Percentiles rank a stretch among this genome's conserved stretches.
Evolutionary conservation across 2,329 filamentous ascomycete genomes (phyloP).

Genomic region (Aureobasidium sp.): DNA sequence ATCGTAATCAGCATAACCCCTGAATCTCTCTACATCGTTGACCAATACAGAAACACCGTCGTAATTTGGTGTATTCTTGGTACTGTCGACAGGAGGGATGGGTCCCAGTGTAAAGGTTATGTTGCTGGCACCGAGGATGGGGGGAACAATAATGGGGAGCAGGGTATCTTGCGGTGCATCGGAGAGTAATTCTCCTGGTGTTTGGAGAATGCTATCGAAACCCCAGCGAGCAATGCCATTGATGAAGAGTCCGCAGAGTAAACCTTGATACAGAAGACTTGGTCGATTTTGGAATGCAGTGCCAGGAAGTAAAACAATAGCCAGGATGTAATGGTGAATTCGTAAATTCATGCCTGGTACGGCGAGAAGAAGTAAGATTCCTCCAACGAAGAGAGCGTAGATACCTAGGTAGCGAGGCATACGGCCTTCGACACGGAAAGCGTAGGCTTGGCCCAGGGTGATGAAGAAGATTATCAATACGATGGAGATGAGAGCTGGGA

Average conservation of each 20-base stretch:
- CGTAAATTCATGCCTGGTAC: constrained; percentile 73
- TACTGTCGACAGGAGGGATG: constrained; percentile 27
- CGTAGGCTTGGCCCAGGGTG: constrained; percentile 69
- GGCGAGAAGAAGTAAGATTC: constrained; percentile 61
- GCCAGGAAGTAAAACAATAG: constrained; percentile 75
- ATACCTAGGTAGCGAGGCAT: constrained; percentile 69
- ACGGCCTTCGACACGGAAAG: constrained; percentile 75
- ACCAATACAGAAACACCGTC: constrained; percentile 74
- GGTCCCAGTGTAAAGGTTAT: constrained; percentile 55
- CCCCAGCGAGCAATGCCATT: constrained; percentile 93
- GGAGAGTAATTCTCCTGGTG: constrained; percentile 59
- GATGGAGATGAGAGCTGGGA: constrained; percentile 71
- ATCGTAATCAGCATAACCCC: constrained; percentile 44
- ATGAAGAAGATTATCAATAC: constrained; percentile 62
- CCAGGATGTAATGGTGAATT: constrained; percentile 92
- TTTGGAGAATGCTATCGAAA: constrained; percentile 86
- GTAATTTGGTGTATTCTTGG: constrained; percentile 37
- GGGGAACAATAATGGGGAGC: constrained; percentile 41
- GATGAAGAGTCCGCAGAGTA: constrained; percentile 84
- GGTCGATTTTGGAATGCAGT: constrained; percentile 83
- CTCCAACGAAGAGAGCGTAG: constrained; percentile 59
- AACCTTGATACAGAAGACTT: constrained; percentile 76
- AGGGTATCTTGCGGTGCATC: constrained; percentile 45
- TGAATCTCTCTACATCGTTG: constrained; percentile 75
- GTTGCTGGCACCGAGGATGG: constrained; percentile 42